Conservation (phyloP, 164 flowering plant species). For the Cinnamomum chago region DNA sequence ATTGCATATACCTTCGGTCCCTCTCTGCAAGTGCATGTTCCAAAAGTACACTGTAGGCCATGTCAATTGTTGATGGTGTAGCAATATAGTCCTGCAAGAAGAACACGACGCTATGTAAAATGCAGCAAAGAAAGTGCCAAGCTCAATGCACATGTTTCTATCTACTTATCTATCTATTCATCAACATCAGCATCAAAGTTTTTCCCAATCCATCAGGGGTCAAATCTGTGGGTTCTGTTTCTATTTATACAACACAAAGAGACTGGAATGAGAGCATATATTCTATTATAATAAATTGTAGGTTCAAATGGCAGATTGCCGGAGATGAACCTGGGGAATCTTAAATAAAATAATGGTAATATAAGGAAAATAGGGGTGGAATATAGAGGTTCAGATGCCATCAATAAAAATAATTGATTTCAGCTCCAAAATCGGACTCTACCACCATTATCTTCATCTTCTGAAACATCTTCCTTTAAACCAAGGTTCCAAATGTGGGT, state of each 20-base stretch:
- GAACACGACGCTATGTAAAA: neutral
- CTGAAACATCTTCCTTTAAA: too few species aligned
- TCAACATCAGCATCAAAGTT: neutral
- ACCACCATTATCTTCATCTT: too few species aligned
- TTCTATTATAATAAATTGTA: too few species aligned
- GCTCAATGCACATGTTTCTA: neutral
- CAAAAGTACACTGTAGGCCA: slow-evolving; percentile 76
- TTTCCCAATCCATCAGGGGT: neutral
- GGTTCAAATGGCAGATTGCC: neutral
- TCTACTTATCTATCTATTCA: neutral
- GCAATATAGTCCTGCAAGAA: slow-evolving; percentile 84
- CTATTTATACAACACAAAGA: too few species aligned
- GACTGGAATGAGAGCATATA: too few species aligned
- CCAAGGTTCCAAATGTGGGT: too few species aligned
- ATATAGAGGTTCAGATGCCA: too few species aligned
- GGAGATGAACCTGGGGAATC: neutral
- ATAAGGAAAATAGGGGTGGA: neutral
- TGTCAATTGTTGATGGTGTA: slow-evolving; percentile 60
- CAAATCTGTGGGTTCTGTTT: neutral
- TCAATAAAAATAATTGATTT: too few species aligned
- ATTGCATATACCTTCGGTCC: slow-evolving; percentile 76
- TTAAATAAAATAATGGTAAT: too few species aligned
- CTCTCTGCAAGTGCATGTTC: slow-evolving; percentile 96
- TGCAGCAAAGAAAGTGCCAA: neutral
- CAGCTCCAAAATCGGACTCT: too few species aligned